Evolutionary conservation across 257 asterid species (phyloP).

Genomic region (Prunella vulgaris): DNA sequence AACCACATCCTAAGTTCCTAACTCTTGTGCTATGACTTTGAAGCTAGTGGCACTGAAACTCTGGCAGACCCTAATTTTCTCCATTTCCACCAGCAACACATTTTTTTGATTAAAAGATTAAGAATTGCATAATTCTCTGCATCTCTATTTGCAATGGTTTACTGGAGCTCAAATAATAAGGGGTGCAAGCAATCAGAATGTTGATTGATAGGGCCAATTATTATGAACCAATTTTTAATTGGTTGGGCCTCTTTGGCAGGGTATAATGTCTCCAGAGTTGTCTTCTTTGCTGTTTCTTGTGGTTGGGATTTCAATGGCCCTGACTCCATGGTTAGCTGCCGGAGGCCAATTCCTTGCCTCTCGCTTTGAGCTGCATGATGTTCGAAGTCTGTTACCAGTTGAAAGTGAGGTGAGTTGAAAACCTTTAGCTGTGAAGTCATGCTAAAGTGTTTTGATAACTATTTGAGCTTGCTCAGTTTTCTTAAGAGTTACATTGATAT

Average conservation of each 20-base stretch:
- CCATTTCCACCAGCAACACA: conserved; percentile 9
- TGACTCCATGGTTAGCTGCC: conserved; percentile 98
- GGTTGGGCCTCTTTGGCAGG: conserved; percentile 45
- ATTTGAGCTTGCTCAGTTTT: not conserved
- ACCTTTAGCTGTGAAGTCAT: not conserved
- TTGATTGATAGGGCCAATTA: not conserved
- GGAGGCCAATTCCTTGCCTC: conserved; percentile 99
- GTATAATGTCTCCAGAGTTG: conserved; percentile 87
- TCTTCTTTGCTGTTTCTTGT: conserved; percentile 94
- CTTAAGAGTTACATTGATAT: not conserved
- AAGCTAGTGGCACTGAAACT: not conserved
- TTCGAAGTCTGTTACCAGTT: conserved; percentile 87
- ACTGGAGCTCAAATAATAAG: not conserved
- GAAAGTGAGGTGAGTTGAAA: conserved; percentile 83
- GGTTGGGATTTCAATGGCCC: conserved; percentile 97
- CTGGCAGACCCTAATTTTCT: not conserved
- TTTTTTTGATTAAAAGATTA: not conserved
- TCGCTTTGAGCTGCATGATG: conserved; percentile 95
- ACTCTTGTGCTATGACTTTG: conserved; percentile 9
- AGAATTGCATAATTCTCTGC: not conserved
- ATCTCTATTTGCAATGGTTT: conserved; percentile 3
- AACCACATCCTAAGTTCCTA: conserved; percentile 11
- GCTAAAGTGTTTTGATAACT: conserved; percentile 15
- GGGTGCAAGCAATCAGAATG: conserved; percentile 6
- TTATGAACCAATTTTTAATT: not conserved